phyloP scores from a whole-genome alignment of 2,329 filamentous ascomycete genomes.

The Exophiala bonariae region DNA sequence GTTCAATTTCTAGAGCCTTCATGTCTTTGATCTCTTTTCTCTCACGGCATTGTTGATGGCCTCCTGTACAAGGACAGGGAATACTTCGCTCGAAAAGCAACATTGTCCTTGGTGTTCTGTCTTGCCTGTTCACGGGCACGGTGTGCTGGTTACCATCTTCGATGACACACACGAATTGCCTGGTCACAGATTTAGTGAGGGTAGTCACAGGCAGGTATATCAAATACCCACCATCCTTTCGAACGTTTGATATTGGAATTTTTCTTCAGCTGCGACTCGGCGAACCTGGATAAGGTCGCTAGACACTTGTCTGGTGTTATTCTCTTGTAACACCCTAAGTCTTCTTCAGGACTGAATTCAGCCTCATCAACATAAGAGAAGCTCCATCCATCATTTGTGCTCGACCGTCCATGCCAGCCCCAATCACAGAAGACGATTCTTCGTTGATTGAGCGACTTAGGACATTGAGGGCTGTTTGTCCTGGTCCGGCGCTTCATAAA shows the following conservation, averaged over 20 bases:
- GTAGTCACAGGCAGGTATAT: not conserved
- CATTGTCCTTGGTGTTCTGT: constrained; percentile 14
- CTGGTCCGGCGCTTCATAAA: constrained; percentile 4
- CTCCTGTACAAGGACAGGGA: constrained; percentile 10
- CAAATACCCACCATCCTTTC: constrained; percentile 10
- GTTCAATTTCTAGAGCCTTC: not conserved
- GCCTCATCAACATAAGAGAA: constrained; percentile 16
- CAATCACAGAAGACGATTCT: constrained; percentile 18
- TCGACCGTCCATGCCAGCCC: constrained; percentile 10
- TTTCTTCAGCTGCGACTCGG: constrained; percentile 8
- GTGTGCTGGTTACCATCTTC: constrained; percentile 6
- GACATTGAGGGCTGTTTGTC: constrained; percentile 4
- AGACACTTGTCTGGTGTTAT: constrained; percentile 2
- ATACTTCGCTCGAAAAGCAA: constrained; percentile 11
- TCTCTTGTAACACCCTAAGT: constrained; percentile 5
- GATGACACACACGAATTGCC: constrained; percentile 14
- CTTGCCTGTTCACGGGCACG: constrained; percentile 9
- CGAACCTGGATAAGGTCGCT: constrained; percentile 10
- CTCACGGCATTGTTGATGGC: not conserved
- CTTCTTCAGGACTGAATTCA: constrained; percentile 12
- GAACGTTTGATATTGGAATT: constrained; percentile 11
- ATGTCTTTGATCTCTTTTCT: not conserved
- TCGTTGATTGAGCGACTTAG: constrained; percentile 1
- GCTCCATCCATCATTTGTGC: constrained; percentile 7
- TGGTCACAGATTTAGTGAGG: not conserved